phyloP scores from a whole-genome alignment of 331 rosid genomes.

The Ulmus americana region DNA sequence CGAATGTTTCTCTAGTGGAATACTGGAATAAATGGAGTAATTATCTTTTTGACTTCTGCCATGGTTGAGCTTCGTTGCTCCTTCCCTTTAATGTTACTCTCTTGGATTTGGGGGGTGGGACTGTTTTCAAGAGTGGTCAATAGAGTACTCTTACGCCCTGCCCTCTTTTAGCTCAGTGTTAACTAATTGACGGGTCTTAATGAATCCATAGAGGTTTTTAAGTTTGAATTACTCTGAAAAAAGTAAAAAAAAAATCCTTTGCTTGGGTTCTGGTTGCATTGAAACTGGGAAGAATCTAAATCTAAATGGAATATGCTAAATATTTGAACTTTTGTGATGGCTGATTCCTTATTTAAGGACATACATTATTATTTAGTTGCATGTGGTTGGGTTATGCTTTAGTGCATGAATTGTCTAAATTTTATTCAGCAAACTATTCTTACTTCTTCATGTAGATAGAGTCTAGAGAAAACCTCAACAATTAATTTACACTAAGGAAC shows the following conservation, averaged over 20 bases:
- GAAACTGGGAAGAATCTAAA: neutral
- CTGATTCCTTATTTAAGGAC: neutral
- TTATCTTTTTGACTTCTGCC: neutral
- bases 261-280: neutral
- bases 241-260: neutral
- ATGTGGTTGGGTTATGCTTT: neutral
- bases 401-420: neutral
- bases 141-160: neutral
- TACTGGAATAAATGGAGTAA: neutral
- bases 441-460: no score
- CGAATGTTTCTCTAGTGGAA: neutral
- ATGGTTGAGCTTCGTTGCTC: neutral
- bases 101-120: neutral
- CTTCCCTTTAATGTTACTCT: neutral
- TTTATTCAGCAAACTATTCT: neutral
- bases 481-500: no score
- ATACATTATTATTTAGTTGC: neutral
- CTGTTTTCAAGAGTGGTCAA: neutral
- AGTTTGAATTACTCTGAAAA: neutral
- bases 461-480: no score
- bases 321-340: neutral
- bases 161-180: neutral
- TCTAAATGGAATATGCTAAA: no score
- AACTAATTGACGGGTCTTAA: neutral
- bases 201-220: neutral